Evolutionary conservation across 1,139 yeast species (phyloP), one percentile per base, ranked within the genome.

Genomic region (Nakaseomyces nivariensis): DNA sequence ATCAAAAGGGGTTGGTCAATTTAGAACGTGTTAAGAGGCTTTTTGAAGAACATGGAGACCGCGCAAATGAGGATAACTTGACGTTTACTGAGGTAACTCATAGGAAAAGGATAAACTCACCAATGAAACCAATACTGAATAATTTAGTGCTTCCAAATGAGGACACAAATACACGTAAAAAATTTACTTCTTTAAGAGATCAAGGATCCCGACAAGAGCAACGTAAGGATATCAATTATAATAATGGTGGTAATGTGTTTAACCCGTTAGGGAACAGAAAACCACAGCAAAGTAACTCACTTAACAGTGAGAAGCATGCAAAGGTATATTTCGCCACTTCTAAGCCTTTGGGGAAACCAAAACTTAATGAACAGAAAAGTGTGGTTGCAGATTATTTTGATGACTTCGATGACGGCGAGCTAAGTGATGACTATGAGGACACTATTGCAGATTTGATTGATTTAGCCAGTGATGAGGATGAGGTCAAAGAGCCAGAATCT

Each of bases 361-460:
- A 69, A 71, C 69, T 38, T 37, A 40, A 87, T 89, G 95, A 79
- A 81, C 51, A 81, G 92, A 0, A 77, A 81, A 50, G 75, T 90
- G 34, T 26, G 26, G 75, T 94, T 51, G 96, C 96, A 0, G 71
- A 43, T 43, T 43, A 32, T 33, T 43, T 90, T 51, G 97, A 90
- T 66, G 97, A 89, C 64, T 90, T 90, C 66, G 97, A 90, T 68
- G 17, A 11, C 10, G 46, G 24, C 31, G 31, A 43, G n/a, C 51
- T 55, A 2, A 58, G 57, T 4, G 27, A 57, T 4, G 54, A 60
- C n/a, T 59, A 57, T 46, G 62, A 58, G 34, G 51, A 53, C 36
- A 57, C 37, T 4, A 33, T 43, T 43, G 46, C 6, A 25, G 38
- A 43, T 43, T 11, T 41, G 34, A 41, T 29, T 27, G 34, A 41